phyloP scores from a whole-genome alignment of 2,329 filamentous ascomycete genomes.

The Fusarium xyrophilum region DNA sequence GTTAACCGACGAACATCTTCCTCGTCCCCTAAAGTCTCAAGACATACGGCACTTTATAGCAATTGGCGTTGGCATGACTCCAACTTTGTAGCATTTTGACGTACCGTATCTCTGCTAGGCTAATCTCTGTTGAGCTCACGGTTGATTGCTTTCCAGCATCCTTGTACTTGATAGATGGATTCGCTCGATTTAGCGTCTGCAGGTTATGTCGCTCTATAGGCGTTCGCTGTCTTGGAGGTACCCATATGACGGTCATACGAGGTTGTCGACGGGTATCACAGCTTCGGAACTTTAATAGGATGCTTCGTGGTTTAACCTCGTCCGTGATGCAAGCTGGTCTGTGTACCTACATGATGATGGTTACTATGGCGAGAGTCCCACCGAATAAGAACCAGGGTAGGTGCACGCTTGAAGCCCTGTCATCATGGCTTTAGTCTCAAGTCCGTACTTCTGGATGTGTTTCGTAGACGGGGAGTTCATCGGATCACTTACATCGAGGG shows the following conservation, averaged over 20 bases:
- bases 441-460: no score
- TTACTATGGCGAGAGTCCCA: constrained; percentile 3
- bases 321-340: not conserved
- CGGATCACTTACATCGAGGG: not conserved
- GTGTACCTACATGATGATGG: not conserved
- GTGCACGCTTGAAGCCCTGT: constrained; percentile 6
- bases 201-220: not conserved
- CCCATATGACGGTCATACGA: not conserved
- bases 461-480: not conserved
- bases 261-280: not conserved
- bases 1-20: not conserved
- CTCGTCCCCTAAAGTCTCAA: not conserved
- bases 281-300: not conserved
- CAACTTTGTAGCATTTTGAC: not conserved
- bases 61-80: not conserved
- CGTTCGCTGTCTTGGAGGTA: not conserved
- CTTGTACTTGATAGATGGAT: not conserved
- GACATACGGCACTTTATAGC: not conserved
- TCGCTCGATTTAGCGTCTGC: not conserved
- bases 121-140: not conserved
- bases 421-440: not conserved
- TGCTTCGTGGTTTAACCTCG: rapidly evolving
- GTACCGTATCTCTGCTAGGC: constrained; percentile 1
- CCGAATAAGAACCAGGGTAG: constrained; percentile 18
- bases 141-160: not conserved